Conservation (phyloP, 1,139 yeast species). For the Hyphopichia khmerensis region DNA sequence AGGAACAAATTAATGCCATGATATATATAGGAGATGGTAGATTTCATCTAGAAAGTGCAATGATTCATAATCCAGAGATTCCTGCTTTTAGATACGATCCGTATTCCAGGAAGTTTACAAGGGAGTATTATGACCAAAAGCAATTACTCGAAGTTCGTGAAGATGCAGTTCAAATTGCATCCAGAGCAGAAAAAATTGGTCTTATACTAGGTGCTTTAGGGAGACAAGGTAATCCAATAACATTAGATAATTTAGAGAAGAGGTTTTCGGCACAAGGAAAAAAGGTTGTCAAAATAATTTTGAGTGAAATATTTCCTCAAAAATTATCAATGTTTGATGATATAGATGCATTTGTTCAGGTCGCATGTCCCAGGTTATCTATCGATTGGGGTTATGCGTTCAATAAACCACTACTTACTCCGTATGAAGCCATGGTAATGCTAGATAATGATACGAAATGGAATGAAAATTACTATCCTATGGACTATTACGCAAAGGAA, state of each 20-base stretch:
- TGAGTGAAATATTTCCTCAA: slow-evolving; percentile 92
- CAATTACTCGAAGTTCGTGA: slow-evolving; percentile 75
- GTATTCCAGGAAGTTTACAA: slow-evolving; percentile 83
- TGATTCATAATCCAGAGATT: slow-evolving; percentile 93
- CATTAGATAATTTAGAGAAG: slow-evolving; percentile 64
- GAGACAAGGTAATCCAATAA: slow-evolving; percentile 86
- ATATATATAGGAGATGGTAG: slow-evolving; percentile 95
- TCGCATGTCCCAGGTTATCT: slow-evolving; percentile 94
- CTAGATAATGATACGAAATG: slow-evolving; percentile 71
- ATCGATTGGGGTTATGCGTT: slow-evolving; percentile 99
- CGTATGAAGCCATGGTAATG: slow-evolving; percentile 95
- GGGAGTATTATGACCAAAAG: slow-evolving; percentile 83
- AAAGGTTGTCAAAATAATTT: slow-evolving; percentile 73
- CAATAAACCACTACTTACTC: slow-evolving; percentile 85
- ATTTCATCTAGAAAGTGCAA: slow-evolving; percentile 91
- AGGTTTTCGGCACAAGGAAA: slow-evolving; percentile 55
- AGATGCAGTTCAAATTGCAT: slow-evolving; percentile 63
- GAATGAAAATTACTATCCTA: slow-evolving; percentile 71
- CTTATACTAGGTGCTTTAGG: slow-evolving; percentile 94
- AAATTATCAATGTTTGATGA: slow-evolving; percentile 93
- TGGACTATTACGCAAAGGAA: slow-evolving; percentile 90
- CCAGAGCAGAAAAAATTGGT: slow-evolving; percentile 71
- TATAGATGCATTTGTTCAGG: slow-evolving; percentile 93
- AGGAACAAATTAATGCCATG: slow-evolving; percentile 69
- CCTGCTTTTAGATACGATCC: slow-evolving; percentile 97